Base-by-base conservation (phyloP, 495 filamentous ascomycete species). In the Penicillium angulare region DNA sequence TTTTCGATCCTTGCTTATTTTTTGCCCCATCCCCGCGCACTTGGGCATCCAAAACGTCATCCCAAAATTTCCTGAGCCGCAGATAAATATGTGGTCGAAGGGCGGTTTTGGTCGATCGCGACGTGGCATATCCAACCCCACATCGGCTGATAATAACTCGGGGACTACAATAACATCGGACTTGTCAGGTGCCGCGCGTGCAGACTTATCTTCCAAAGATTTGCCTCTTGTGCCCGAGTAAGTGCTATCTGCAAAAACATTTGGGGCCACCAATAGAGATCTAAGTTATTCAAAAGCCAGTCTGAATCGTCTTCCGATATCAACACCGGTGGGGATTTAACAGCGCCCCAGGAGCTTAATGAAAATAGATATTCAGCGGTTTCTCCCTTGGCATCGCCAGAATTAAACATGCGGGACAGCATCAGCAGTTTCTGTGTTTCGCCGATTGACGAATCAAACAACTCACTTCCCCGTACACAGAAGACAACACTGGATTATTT, bases 351-450 rank as follows among this genome's bases (percentile, higher is more conserved):
- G 15, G 9, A 43, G 18, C 10, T 22, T 27, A 49, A n/a, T 27
- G 10, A 46, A 12, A 45, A 47, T 16, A 47, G 49, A 56, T 34
- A 60, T 35, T 55, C 64, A n/a, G 61, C 59, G 5, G 69, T 80
- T 27, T 82, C 79, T 3, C 75, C 78, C n/a, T 70, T 69, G 22
- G 64, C 66, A 43, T 77, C 77, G 8, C 69, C 75, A 5, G 2
- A 8, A 5, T 29, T 31, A n/a, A 44, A 26, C 10, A 3, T 27
- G 6, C 47, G 53, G 7, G 52, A 53, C 17, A 67, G 62, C 47
- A 55, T 50, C 33, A 68, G 56, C 35, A 78, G 70, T 49, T 68
- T 68, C 21, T 69, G 75, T 35, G 66, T 79, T 8, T 81, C 77
- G 0, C 71, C 77, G 1, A 71, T 80, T 23, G 72, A 71, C 15